Percentiles rank a stretch among this genome's conserved stretches.
Evolutionary conservation across 805 yeast species (phyloP).

Genomic region (Candida dajiaensis): DNA sequence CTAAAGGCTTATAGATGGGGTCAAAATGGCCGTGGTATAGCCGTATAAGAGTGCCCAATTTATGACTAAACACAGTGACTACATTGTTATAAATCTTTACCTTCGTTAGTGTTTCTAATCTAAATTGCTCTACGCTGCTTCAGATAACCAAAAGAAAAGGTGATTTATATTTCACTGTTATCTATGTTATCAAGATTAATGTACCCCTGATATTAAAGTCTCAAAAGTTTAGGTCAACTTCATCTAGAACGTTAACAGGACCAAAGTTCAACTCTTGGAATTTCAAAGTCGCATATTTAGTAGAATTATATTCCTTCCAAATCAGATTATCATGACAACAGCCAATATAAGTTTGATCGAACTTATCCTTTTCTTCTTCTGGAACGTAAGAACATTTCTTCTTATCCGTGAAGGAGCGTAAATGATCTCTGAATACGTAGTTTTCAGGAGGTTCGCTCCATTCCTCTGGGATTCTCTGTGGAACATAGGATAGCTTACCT

Average conservation of each 20-base stretch:
- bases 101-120: background rate
- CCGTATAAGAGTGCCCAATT: slow-evolving; percentile 15
- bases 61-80: too few species aligned
- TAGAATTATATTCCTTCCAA: slow-evolving; percentile 34
- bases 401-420: slow-evolving; percentile 33
- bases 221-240: slow-evolving; percentile 11
- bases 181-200: background rate
- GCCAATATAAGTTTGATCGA: slow-evolving; percentile 32
- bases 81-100: too few species aligned
- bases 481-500: slow-evolving; percentile 45
- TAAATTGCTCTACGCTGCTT: too few species aligned
- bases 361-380: slow-evolving; percentile 31
- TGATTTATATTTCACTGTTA: too few species aligned
- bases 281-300: slow-evolving; percentile 22
- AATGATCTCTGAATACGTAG: slow-evolving; percentile 30
- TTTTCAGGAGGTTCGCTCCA: slow-evolving; percentile 25
- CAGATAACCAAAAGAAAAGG: background rate
- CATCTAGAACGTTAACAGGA: slow-evolving; percentile 21
- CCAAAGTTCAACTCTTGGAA: slow-evolving; percentile 11
- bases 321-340: slow-evolving; percentile 35
- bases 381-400: slow-evolving; percentile 35
- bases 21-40: slow-evolving; percentile 31
- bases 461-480: slow-evolving; percentile 35
- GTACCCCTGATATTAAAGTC: background rate
- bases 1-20: slow-evolving; percentile 31